Evolutionary conservation across 1,139 yeast species (phyloP).

Genomic region (Kurtzmaniella natalensis): DNA sequence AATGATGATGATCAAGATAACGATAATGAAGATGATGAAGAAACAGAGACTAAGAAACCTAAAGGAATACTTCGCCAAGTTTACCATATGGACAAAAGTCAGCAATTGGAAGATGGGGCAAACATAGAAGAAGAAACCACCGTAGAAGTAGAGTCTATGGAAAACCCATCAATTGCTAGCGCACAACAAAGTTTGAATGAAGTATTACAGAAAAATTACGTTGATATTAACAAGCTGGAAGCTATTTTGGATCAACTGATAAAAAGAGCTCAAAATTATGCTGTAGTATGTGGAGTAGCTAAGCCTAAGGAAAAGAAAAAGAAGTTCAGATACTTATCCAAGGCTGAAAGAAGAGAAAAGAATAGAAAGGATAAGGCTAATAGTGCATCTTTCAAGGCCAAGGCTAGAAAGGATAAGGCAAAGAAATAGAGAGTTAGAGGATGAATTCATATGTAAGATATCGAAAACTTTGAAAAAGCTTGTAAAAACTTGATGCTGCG

Average conservation of each 20-base stretch:
- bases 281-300: slow-evolving; percentile 54
- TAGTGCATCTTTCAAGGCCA: slow-evolving; percentile 15
- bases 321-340: slow-evolving; percentile 83
- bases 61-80: slow-evolving; percentile 44
- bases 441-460: too few relatives aligned
- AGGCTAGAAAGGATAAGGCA: slow-evolving; percentile 14
- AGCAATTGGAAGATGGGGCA: slow-evolving; percentile 33
- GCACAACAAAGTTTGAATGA: slow-evolving; percentile 42
- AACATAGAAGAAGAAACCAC: slow-evolving; percentile 55
- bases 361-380: slow-evolving; percentile 52
- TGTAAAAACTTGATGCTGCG: too few relatives aligned
- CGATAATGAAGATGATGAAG: slow-evolving; percentile 7
- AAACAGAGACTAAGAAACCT: slow-evolving; percentile 10
- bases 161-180: slow-evolving; percentile 37
- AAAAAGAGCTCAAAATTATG: slow-evolving; percentile 68
- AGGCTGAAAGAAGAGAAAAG: slow-evolving; percentile 69
- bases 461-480: too few relatives aligned
- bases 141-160: slow-evolving; percentile 56
- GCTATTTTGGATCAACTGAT: slow-evolving; percentile 62
- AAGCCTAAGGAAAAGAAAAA: slow-evolving; percentile 50
- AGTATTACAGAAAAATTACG: slow-evolving; percentile 59
- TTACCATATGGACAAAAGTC: slow-evolving; percentile 40
- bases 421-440: too few relatives aligned
- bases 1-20: slow-evolving; percentile 10
- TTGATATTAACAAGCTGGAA: slow-evolving; percentile 55